These are phyloP conservation scores for carrot (Daucus carota) DNA, from an alignment of 129 eudicot genomes.

Conservation along the genomic window DH1_v3.0 NC_030383.2:4874001-4874500, in stretches of 20 bases:
- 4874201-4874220: not conserved
- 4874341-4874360: slow-evolving; percentile 14
- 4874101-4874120: not conserved
- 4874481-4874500: slow-evolving; percentile 32
- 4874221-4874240: not conserved
- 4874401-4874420: slow-evolving; percentile 37
- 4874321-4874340: slow-evolving; percentile 18
- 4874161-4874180: not conserved
- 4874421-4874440: slow-evolving; percentile 48
- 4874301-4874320: slow-evolving; percentile 30
- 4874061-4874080: not conserved
- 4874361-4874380: slow-evolving; percentile 11
- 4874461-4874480: slow-evolving; percentile 50
- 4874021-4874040: not conserved
- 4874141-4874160: not conserved
- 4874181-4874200: not conserved
- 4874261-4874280: slow-evolving; percentile 62
- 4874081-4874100: not conserved
- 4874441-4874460: slow-evolving; percentile 65
- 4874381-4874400: slow-evolving; percentile 4
- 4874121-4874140: not conserved
- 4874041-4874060: not conserved
- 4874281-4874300: slow-evolving; percentile 71
- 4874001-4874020: not conserved
- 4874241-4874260: not conserved